Evolutionary conservation across 345 rosid genomes (phyloP), one percentile per base, ranked within the genome.

Genomic region (Arabidopsis thaliana): DNA sequence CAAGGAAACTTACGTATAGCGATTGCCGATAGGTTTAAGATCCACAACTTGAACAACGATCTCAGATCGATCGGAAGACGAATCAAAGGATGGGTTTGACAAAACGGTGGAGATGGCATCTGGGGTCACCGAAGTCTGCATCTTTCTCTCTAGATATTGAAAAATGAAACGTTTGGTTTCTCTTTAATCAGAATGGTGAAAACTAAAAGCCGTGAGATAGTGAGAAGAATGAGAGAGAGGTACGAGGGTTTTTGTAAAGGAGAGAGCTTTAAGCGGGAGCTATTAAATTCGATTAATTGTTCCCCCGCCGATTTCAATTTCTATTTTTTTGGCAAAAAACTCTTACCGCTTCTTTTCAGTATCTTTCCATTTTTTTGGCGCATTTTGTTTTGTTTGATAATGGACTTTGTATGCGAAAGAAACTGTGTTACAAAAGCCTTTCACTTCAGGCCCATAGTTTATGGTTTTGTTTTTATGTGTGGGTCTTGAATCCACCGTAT

Each of bases 1-100:
- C 32, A 28, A 28, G 32, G 32, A 28, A 22, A 20, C 79, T 64
- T 62, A 91, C 98, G 87, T 84, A 69, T 89, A 89, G 37, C 96
- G 84, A 64, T 87, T 91, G 46, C 98, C 97, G 8, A 89, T 83
- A 40, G 88, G 85, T 72, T 88, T 90, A 44, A 94, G 97, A 76
- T 91, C 91, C 58, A 93, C 81, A 56, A 91, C 90, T 69, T 94
- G 97, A 42, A 90, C 83, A 38, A 91, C 60, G 72, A 94, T 77
- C 24, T 83, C 88, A 33, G 88, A 81, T 28, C 87, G 70, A 57
- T 84, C 82, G 0, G 86, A 59, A 24, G 84, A 59, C 0, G 93
- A 84, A 65, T 90, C 96, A 4, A 92, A 89, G 10, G 91, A 86
- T 1, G 93, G 97, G 67, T 82, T 79, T 1, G 90, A 71, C 36